These are phyloP conservation scores for Glomus cerebriforme DNA, from an alignment of 192 early-diverging fungal species.

Conservation along the genomic window DNA sequence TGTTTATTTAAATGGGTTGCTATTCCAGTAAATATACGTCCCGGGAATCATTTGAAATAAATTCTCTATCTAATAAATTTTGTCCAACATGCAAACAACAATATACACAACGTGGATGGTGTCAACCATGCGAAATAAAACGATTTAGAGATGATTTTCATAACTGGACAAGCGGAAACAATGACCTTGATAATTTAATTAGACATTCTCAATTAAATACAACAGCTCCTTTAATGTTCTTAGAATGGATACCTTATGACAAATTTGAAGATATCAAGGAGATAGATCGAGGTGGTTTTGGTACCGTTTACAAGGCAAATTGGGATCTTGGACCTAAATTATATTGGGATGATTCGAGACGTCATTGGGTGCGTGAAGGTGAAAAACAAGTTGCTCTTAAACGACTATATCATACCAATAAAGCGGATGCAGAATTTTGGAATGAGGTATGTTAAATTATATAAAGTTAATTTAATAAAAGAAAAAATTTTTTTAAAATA, in stretches of 20 bases:
- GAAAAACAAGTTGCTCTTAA: slow-evolving; percentile 13
- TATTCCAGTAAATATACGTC: neutral
- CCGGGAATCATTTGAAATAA: neutral
- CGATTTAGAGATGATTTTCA: slow-evolving; percentile 13
- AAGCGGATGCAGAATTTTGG: neutral
- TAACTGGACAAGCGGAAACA: slow-evolving; percentile 25
- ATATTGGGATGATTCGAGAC: slow-evolving; percentile 15
- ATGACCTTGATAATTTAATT: slow-evolving; percentile 7
- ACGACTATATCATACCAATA: neutral
- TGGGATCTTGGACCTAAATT: slow-evolving; percentile 25
- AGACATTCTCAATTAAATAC: slow-evolving; percentile 23
- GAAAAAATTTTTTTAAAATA: too few relatives aligned
- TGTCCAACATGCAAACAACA: slow-evolving; percentile 22
- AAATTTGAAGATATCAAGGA: slow-evolving; percentile 22
- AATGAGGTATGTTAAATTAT: slow-evolving; percentile 11
- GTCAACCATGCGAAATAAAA: slow-evolving; percentile 16
- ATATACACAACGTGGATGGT: slow-evolving; percentile 20
- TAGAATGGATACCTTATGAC: slow-evolving; percentile 31
- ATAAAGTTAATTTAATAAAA: neutral
- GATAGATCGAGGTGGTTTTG: slow-evolving; percentile 14
- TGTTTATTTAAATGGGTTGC: slow-evolving; percentile 17
- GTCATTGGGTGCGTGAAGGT: slow-evolving; percentile 1
- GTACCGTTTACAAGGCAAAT: slow-evolving; percentile 14
- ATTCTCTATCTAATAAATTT: neutral
- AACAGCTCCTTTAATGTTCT: slow-evolving; percentile 3